phyloP scores from a whole-genome alignment of 1,284 basidiomycete genomes.

The Ganoderma boninense region DNA sequence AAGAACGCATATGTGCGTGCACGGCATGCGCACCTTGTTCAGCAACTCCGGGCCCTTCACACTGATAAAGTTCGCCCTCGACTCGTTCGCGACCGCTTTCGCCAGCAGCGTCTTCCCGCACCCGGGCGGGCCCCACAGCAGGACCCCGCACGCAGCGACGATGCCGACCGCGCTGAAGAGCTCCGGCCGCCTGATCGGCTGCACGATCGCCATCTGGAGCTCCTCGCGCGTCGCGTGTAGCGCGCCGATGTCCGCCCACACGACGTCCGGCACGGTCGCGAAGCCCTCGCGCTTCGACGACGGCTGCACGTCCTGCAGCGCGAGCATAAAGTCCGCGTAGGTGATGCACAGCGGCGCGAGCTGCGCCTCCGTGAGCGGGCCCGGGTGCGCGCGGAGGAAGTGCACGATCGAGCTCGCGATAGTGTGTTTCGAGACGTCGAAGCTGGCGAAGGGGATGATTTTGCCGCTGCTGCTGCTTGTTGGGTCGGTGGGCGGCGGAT shows the following conservation, averaged over 20 bases:
- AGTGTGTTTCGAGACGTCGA: constrained; percentile 48
- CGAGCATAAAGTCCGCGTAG: constrained; percentile 79
- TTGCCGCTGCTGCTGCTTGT: too few species aligned
- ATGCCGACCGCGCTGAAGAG: constrained; percentile 90
- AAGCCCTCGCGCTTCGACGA: constrained; percentile 98
- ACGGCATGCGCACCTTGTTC: too few species aligned
- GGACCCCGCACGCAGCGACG: constrained; percentile 87
- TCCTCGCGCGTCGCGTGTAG: constrained; percentile 88
- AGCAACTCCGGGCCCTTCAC: constrained; percentile 97
- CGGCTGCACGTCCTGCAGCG: constrained; percentile 90
- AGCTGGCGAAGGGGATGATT: constrained; percentile 52
- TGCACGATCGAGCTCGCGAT: constrained; percentile 82
- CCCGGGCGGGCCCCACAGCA: constrained; percentile 98
- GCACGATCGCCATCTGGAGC: constrained; percentile 96
- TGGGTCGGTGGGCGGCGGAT: too few species aligned
- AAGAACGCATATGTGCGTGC: too few species aligned
- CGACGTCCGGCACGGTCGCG: constrained; percentile 94
- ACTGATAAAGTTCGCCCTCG: constrained; percentile 94
- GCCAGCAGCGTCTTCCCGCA: constrained; percentile 97
- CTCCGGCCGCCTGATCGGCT: constrained; percentile 92
- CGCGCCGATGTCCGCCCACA: constrained; percentile 97
- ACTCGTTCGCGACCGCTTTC: constrained; percentile 97
- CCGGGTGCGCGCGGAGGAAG: constrained; percentile 89
- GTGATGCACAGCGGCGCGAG: constrained; percentile 85
- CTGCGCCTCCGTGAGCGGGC: constrained; percentile 79